Evolutionary conservation across 805 yeast species (phyloP).

Genomic region (Saccharomyces mikatae): DNA sequence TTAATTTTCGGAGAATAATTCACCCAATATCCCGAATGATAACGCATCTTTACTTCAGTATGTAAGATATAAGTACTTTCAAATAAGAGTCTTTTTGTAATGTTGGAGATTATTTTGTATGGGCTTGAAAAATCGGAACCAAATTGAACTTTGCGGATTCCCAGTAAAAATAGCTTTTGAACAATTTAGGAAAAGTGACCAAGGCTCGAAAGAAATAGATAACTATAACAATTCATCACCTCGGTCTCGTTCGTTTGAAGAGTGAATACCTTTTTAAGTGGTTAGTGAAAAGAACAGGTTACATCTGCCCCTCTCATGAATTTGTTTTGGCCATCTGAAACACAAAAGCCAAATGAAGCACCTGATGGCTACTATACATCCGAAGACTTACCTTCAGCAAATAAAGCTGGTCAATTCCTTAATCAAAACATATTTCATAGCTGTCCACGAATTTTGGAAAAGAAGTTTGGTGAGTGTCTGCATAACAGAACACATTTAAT

Average conservation of each 20-base stretch:
- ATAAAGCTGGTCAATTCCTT: not conserved
- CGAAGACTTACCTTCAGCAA: not conserved
- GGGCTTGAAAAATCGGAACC: not conserved
- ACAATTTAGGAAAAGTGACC: not conserved
- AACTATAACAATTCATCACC: not conserved
- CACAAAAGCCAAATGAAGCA: conserved; percentile 1
- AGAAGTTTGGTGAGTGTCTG: conserved; percentile 26
- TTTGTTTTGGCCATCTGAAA: conserved; percentile 8
- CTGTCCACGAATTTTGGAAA: conserved; percentile 25
- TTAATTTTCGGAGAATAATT: conserved; percentile 13
- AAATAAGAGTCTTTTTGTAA: not conserved
- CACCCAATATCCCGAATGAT: not conserved
- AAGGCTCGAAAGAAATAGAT: not conserved
- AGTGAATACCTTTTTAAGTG: not conserved
- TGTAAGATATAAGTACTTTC: not conserved
- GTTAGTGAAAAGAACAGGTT: not conserved
- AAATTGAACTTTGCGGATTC: not conserved
- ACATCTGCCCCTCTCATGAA: conserved; percentile 4
- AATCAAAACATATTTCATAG: conserved; percentile 7
- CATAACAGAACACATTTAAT: conserved; percentile 20
- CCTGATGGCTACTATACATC: not conserved
- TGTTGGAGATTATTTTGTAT: not conserved
- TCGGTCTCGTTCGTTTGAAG: not conserved
- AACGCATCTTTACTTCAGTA: not conserved
- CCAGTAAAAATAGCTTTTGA: not conserved